Conservation (phyloP, 2,329 filamentous ascomycete genomes). For the Xenoacremonium recifei region DNA sequence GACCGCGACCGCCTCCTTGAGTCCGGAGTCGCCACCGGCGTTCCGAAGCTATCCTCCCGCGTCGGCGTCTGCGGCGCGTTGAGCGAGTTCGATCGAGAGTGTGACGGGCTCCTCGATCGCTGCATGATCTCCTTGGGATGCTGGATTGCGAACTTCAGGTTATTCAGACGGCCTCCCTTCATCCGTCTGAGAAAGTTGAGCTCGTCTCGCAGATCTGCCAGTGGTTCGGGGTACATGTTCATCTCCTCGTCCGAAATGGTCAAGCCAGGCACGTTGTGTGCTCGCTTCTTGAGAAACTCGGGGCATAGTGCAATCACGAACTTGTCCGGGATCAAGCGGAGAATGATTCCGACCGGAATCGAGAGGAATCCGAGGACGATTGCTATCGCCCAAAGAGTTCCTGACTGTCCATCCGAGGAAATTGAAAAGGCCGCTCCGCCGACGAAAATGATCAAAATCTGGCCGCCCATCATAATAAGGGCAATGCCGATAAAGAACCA, state of each 20-base stretch:
- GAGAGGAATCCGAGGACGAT: conserved; percentile 82
- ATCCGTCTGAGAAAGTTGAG: conserved; percentile 77
- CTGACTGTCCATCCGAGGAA: conserved; percentile 56
- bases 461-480: conserved; percentile 81
- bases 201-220: conserved; percentile 76
- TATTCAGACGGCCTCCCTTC: conserved; percentile 79
- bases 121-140: conserved; percentile 71
- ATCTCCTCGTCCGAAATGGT: conserved; percentile 68
- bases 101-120: conserved; percentile 61
- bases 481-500: conserved; percentile 89
- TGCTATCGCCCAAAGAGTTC: conserved; percentile 84
- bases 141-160: conserved; percentile 74
- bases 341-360: conserved; percentile 75
- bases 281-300: conserved; percentile 49
- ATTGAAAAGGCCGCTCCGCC: conserved; percentile 82
- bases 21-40: conserved; percentile 54
- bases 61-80: conserved; percentile 62
- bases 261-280: conserved; percentile 48
- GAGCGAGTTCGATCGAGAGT: conserved; percentile 64
- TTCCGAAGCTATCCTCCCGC: conserved; percentile 51
- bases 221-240: conserved; percentile 66
- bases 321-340: conserved; percentile 80
- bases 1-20: conserved; percentile 66
- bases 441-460: conserved; percentile 86
- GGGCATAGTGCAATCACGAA: conserved; percentile 55